Evolutionary conservation across 2,329 filamentous ascomycete genomes (phyloP).

Genomic region (Sporothrix schenckii): DNA sequence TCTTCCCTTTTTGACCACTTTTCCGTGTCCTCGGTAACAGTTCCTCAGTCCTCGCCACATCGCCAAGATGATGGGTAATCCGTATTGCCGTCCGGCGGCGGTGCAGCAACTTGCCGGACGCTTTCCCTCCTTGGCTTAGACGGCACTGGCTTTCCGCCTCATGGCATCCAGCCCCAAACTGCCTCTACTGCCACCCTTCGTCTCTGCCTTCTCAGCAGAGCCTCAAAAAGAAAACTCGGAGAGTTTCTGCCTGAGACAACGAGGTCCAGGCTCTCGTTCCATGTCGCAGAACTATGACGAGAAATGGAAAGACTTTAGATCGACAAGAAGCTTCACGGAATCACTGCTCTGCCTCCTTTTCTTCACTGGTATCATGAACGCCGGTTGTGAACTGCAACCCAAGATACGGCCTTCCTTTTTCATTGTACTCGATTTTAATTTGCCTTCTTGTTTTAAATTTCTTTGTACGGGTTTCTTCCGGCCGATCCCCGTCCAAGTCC

Average conservation of each 20-base stretch:
- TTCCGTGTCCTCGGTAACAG: not conserved
- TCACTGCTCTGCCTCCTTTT: not conserved
- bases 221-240: slow-evolving; percentile 1
- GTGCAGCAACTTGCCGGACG: not conserved
- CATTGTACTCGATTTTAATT: not conserved
- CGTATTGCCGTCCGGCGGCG: no score
- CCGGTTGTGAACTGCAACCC: slow-evolving; percentile 2
- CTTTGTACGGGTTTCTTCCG: not conserved
- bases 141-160: not conserved
- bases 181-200: not conserved
- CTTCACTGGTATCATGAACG: not conserved
- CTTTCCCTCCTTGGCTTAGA: not conserved
- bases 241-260: slow-evolving; percentile 20
- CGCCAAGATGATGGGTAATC: no score
- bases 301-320: not conserved
- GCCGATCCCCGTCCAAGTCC: not conserved
- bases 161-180: not conserved
- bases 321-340: slow-evolving; percentile 6
- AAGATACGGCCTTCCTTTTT: not conserved
- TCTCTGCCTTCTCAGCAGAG: not conserved
- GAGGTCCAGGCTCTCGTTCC: slow-evolving; percentile 1
- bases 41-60: not conserved
- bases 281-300: not conserved
- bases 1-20: not conserved
- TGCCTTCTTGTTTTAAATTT: no score